Percentiles rank a stretch among this genome's conserved stretches.
phyloP scores from a whole-genome alignment of 1,139 yeast genomes.

The Saccharomyces hybrid region DNA sequence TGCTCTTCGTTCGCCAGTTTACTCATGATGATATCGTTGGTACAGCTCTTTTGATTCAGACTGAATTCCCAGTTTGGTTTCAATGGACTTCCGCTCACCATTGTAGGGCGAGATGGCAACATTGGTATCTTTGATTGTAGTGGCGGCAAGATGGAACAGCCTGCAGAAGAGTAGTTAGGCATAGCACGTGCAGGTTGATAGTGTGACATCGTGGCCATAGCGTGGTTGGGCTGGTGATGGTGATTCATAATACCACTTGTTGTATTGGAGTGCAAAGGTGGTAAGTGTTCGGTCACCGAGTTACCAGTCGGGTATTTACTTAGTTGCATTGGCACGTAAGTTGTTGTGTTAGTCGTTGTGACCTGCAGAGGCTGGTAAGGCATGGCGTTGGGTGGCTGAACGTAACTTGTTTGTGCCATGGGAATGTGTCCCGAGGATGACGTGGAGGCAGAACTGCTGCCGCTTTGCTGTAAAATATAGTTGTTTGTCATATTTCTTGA shows the following conservation, averaged over 20 bases:
- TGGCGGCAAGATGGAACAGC: constrained; percentile 7
- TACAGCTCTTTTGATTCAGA: constrained; percentile 21
- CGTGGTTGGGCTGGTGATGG: not conserved
- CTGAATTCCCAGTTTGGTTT: constrained; percentile 11
- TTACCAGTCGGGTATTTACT: not conserved
- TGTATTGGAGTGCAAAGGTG: not conserved
- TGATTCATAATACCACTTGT: constrained; percentile 2
- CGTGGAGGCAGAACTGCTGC: constrained; percentile 4
- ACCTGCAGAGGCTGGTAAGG: not conserved
- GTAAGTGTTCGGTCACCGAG: not conserved
- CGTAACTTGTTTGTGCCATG: not conserved
- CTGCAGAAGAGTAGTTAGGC: constrained; percentile 3
- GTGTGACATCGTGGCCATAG: not conserved
- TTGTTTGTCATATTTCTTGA: constrained; percentile 22
- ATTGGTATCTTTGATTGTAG: constrained; percentile 6
- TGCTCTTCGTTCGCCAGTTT: constrained; percentile 6
- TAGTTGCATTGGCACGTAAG: not conserved
- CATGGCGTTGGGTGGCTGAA: not conserved
- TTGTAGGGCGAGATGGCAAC: not conserved
- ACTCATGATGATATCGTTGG: constrained; percentile 5
- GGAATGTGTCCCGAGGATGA: not conserved
- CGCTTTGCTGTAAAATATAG: not conserved
- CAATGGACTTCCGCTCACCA: not conserved
- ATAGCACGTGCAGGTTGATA: not conserved
- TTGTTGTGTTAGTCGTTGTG: not conserved